phyloP scores from a whole-genome alignment of 345 rosid species.

The Nasturtium officinale region DNA sequence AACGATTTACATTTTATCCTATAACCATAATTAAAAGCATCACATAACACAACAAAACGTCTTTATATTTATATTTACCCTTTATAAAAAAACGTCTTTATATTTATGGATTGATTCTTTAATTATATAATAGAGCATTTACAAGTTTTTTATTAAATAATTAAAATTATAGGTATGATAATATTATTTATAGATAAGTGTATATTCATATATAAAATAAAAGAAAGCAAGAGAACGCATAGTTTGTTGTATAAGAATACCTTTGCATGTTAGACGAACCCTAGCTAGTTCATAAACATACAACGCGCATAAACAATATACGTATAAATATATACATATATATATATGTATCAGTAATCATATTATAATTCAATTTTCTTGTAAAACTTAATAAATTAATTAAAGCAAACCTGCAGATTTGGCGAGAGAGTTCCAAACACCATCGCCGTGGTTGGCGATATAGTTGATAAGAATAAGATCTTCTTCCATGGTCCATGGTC shows the following conservation, averaged over 20 bases:
- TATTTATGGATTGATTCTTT: background rate
- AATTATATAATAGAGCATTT: conserved; percentile 12
- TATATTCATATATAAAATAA: conserved; percentile 1
- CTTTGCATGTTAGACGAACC: conserved; percentile 23
- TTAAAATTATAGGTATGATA: background rate
- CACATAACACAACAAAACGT: background rate
- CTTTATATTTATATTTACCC: too few species aligned
- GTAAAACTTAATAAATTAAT: background rate
- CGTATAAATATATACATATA: background rate
- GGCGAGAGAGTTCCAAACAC: conserved; percentile 94
- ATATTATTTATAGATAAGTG: background rate
- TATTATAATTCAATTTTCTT: background rate
- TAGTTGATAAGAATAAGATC: conserved; percentile 87
- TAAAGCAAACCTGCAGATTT: conserved; percentile 73
- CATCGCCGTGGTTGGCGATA: conserved; percentile 93
- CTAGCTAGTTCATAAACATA: conserved; percentile 19
- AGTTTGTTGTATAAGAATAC: background rate
- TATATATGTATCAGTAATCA: background rate
- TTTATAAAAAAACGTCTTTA: background rate
- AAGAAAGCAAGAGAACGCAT: background rate
- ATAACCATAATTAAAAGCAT: background rate
- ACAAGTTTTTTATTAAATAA: background rate
- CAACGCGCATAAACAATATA: background rate
- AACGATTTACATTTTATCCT: background rate
- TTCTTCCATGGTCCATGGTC: conserved; percentile 99